phyloP scores from a whole-genome alignment of 1,284 basidiomycete genomes.

The Rhodotorula sp. region DNA sequence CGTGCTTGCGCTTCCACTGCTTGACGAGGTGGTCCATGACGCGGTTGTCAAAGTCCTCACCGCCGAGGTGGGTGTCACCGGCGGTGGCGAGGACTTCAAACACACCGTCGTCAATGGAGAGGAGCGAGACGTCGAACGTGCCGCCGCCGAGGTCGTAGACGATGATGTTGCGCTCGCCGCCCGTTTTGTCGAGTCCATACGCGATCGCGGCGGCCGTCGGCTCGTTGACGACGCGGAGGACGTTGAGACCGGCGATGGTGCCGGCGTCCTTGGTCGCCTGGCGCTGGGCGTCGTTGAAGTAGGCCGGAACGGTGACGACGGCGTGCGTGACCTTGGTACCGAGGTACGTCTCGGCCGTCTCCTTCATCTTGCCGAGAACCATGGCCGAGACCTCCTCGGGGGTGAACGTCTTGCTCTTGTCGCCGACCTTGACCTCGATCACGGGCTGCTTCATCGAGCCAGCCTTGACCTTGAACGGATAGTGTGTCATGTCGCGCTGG shows the following conservation, averaged over 20 bases:
- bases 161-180: conserved; percentile 89
- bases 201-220: conserved; percentile 93
- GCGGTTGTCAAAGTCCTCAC: conserved; percentile 98
- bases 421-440: conserved; percentile 38
- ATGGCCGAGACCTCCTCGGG: conserved; percentile 91
- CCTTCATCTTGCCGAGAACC: conserved; percentile 98
- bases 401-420: conserved; percentile 44
- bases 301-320: conserved; percentile 96
- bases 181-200: conserved; percentile 93
- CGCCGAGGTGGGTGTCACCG: conserved; percentile 98
- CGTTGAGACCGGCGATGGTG: conserved; percentile 90
- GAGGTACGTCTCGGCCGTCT: conserved; percentile 97
- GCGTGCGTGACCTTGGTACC: conserved; percentile 96
- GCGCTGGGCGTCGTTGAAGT: conserved; percentile 97
- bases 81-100: conserved; percentile 97
- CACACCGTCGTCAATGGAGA: conserved; percentile 94
- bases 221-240: conserved; percentile 98
- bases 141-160: conserved; percentile 98
- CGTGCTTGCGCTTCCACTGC: conserved; percentile 89
- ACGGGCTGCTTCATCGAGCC: conserved; percentile 34
- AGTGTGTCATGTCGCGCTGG: conserved; percentile 79
- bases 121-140: conserved; percentile 96
- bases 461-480: conserved; percentile 53
- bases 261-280: conserved; percentile 99
- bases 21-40: conserved; percentile 90